A percentile compares a stretch with the other conserved stretches of the same genome.
Evolutionary conservation across 768 basidiomycete genomes (phyloP).

Genomic region (Daedalea quercina): DNA sequence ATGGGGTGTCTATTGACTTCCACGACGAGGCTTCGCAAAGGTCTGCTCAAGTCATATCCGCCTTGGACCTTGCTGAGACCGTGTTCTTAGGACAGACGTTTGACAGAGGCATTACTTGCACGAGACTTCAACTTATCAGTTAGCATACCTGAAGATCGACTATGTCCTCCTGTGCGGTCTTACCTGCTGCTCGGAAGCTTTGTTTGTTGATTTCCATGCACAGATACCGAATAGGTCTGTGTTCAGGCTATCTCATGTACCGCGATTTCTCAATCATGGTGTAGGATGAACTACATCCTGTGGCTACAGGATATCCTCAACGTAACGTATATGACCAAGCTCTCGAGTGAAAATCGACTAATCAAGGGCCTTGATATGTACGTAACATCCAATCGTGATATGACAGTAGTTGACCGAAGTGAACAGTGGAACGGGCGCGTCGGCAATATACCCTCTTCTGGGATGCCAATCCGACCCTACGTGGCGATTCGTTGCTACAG

Average conservation of each 20-base stretch:
- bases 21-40: slow-evolving; percentile 63
- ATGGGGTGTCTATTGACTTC: slow-evolving; percentile 59
- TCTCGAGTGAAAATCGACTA: background rate
- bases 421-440: slow-evolving; percentile 82
- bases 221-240: slow-evolving; percentile 71
- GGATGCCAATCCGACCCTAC: slow-evolving; percentile 43
- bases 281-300: slow-evolving; percentile 79
- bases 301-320: slow-evolving; percentile 72
- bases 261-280: no score
- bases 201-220: background rate
- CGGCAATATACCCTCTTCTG: slow-evolving; percentile 83
- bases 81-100: slow-evolving; percentile 36
- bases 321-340: slow-evolving; percentile 19
- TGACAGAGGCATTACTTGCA: slow-evolving; percentile 74
- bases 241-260: background rate
- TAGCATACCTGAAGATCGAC: slow-evolving; percentile 56
- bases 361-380: slow-evolving; percentile 71
- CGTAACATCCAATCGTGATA: slow-evolving; percentile 13
- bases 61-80: slow-evolving; percentile 3
- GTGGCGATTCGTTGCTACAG: slow-evolving; percentile 67
- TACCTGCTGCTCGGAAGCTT: no score
- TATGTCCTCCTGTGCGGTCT: slow-evolving; percentile 77
- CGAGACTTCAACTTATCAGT: slow-evolving; percentile 67
- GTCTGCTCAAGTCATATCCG: slow-evolving; percentile 31
- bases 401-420: background rate